Conservation (phyloP, 1,139 yeast species). For the Debaryomycetaceae sp. region DNA sequence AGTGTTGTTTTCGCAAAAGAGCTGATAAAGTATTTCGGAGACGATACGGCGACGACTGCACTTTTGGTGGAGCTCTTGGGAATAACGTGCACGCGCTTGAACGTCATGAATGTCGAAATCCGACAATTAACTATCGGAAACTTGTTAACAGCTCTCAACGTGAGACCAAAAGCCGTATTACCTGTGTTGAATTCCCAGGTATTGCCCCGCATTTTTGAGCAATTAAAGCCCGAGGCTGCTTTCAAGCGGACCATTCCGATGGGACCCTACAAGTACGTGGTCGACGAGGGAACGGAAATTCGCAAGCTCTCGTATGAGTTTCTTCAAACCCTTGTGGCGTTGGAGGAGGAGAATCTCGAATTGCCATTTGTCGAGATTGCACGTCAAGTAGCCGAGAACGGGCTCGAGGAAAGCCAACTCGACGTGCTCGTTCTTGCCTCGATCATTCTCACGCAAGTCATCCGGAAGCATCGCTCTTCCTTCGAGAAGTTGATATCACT, state of each 20-base stretch:
- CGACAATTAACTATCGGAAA: conserved; percentile 54
- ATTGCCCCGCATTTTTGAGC: conserved; percentile 43
- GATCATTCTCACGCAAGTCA: conserved; percentile 20
- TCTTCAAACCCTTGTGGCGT: conserved; percentile 40
- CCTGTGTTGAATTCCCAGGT: conserved; percentile 6
- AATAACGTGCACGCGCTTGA: conserved; percentile 6
- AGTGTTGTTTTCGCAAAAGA: conserved; percentile 24
- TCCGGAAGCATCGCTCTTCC: conserved; percentile 9
- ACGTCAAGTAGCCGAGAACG: conserved; percentile 18
- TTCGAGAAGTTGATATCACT: conserved; percentile 9
- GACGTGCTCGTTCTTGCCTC: conserved; percentile 30
- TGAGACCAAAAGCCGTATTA: conserved; percentile 10
- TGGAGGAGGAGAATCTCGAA: conserved; percentile 11
- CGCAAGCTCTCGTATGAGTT: conserved; percentile 69
- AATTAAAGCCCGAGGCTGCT: conserved; percentile 43
- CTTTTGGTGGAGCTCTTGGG: conserved; percentile 7
- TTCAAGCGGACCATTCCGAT: conserved; percentile 62
- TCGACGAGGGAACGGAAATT: conserved; percentile 69
- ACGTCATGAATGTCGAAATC: conserved; percentile 22
- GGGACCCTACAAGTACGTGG: conserved; percentile 81
- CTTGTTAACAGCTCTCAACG: conserved; percentile 50
- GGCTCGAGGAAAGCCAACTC: conserved; percentile 26
- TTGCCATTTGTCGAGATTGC: conserved; percentile 16
- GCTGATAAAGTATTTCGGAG: conserved; percentile 14
- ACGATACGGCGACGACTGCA: conserved; percentile 5